These are phyloP conservation scores for Talaromyces sp. DNA, from an alignment of 2,329 filamentous ascomycete species.

Conservation along the genomic window DNA sequence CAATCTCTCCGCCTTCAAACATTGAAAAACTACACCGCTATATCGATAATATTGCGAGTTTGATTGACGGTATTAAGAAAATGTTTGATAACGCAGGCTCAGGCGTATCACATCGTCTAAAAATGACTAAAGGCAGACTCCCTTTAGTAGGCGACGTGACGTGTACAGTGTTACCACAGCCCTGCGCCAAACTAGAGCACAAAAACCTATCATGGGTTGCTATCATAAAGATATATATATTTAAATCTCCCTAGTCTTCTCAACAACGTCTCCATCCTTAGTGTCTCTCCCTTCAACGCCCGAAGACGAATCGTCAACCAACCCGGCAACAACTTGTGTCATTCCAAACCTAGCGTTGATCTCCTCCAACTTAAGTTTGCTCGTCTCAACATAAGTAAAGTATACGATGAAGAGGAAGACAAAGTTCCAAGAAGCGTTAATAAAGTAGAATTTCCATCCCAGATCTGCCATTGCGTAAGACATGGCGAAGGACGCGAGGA, in stretches of 20 bases:
- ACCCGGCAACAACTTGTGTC: not conserved
- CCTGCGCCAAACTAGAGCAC: too few relatives aligned
- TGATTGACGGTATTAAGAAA: too few relatives aligned
- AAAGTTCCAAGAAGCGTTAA: slow-evolving; percentile 12
- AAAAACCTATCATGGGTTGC: not conserved
- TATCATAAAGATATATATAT: not conserved
- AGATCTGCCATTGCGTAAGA: slow-evolving; percentile 12
- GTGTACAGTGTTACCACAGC: too few relatives aligned
- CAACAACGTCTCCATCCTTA: not conserved
- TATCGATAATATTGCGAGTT: too few relatives aligned
- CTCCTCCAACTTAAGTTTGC: slow-evolving; percentile 19
- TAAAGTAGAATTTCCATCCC: slow-evolving; percentile 17
- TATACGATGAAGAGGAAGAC: slow-evolving; percentile 6
- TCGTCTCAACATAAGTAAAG: slow-evolving; percentile 16
- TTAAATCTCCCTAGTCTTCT: not conserved
- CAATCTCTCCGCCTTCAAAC: too few relatives aligned
- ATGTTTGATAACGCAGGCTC: too few relatives aligned
- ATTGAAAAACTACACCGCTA: too few relatives aligned
- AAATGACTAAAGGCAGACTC: too few relatives aligned
- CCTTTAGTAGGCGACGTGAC: too few relatives aligned
- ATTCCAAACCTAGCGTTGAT: not conserved
- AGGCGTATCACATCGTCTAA: too few relatives aligned
- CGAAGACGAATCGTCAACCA: not conserved
- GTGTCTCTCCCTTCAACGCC: not conserved
- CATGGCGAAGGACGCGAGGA: slow-evolving; percentile 13